Evolutionary conservation across 495 filamentous ascomycete genomes (phyloP).

Genomic region (Arthonia radiata): DNA sequence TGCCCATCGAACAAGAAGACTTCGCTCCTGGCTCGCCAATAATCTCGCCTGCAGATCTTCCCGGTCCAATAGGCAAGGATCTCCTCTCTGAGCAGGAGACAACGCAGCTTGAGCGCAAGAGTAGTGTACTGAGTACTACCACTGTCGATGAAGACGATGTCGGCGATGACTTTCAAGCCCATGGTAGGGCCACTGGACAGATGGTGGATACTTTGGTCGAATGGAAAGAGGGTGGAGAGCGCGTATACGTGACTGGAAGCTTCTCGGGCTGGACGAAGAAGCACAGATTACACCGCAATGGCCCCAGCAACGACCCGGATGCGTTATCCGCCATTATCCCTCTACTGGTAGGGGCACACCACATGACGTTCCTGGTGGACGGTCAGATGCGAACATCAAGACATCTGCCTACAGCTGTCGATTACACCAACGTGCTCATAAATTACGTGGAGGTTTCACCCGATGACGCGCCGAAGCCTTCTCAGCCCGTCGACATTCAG

Average conservation of each 20-base stretch:
- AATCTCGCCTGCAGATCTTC: slow-evolving; percentile 32
- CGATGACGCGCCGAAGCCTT: slow-evolving; percentile 24
- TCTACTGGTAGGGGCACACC: slow-evolving; percentile 79
- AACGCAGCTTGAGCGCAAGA: slow-evolving; percentile 28
- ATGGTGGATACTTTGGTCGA: slow-evolving; percentile 61
- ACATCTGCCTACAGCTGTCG: slow-evolving; percentile 75
- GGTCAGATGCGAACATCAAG: slow-evolving; percentile 73
- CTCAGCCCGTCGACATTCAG: slow-evolving; percentile 1
- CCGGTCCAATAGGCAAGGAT: slow-evolving; percentile 23
- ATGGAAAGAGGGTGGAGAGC: slow-evolving; percentile 57
- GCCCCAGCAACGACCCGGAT: slow-evolving; percentile 23
- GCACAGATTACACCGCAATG: slow-evolving; percentile 40
- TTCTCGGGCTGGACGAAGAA: slow-evolving; percentile 92
- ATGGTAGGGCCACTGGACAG: slow-evolving; percentile 14
- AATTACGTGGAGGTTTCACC: slow-evolving; percentile 90
- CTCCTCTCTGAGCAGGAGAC: slow-evolving; percentile 20
- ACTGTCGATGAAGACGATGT: slow-evolving; percentile 60
- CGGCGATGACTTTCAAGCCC: slow-evolving; percentile 40
- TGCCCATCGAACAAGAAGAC: slow-evolving; percentile 74
- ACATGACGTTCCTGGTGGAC: slow-evolving; percentile 88
- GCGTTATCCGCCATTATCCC: slow-evolving; percentile 49
- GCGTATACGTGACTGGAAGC: slow-evolving; percentile 88
- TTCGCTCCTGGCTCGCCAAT: slow-evolving; percentile 74
- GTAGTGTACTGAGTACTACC: slow-evolving; percentile 39
- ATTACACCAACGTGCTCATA: slow-evolving; percentile 86